Evolutionary conservation across 192 early-diverging fungal genomes (phyloP), one percentile per base, ranked within the genome.

Genomic region (Backusella tuberculispora): DNA sequence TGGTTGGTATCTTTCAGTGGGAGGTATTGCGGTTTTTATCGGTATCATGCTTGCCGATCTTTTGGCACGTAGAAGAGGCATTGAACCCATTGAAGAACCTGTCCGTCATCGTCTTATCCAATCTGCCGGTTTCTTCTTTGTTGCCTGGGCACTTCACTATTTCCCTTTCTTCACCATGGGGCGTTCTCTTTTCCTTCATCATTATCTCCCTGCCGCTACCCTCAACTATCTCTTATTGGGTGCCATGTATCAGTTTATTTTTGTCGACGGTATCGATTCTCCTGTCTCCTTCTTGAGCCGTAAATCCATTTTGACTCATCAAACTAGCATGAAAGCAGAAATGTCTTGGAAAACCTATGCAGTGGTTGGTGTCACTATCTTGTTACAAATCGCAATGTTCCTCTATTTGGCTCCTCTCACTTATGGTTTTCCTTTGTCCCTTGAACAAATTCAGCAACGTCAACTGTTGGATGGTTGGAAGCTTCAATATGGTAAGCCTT

Each of bases 141-240:
- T 95, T 53, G 91, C 88, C 34, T 99, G 95, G 92, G 75, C 84
- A 19, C 80, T 97, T 71, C 97, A 98, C 78, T 98, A 94, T 80
- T 41, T 94, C 10, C 96, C 97, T 42, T 98, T 97, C 86, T 97
- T 94, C 79, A 72, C 95, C 50, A 95, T 96, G 93, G 96, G 95
- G 24, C 91, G 97, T 45, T 90, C 92, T 66, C 87, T 96, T 6
- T 99, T 97, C 81, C 78, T 99, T 73, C 97, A 99, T 85, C 97
- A 99, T 84, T 99, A 99, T 80, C 83, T 98, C 65, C 96, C 96
- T 1, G 89, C 92, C 5, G 89, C 91, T 44, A 91, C 97, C 71
- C 92, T 95, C 84, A 90, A 90, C 40, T 90, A 91, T 73, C 83
- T 98, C 81, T 68, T 92, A 4, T 78, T 91, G 13, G 92, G 90